Percentiles rank a stretch among this genome's conserved stretches.
Evolutionary conservation across 2,329 filamentous ascomycete species (phyloP).

Genomic region (Dothistroma pini): DNA sequence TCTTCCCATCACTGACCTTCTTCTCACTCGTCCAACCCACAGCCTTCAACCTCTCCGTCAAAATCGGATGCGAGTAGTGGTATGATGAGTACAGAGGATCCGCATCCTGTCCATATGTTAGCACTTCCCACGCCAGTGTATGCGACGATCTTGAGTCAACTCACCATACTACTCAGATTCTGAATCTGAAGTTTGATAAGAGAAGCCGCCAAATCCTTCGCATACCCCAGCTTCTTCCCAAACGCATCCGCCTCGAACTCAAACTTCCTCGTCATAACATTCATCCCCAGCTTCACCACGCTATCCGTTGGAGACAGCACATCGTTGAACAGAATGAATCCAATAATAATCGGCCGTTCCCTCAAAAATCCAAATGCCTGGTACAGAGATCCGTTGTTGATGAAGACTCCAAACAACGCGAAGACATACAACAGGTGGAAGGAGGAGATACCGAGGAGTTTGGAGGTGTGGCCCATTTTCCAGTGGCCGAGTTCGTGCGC

Average conservation of each 20-base stretch:
- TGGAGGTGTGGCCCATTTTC: slow-evolving; percentile 92
- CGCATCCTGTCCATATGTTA: slow-evolving; percentile 56
- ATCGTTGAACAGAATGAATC: slow-evolving; percentile 96
- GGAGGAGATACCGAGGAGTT: slow-evolving; percentile 75
- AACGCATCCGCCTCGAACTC: slow-evolving; percentile 97
- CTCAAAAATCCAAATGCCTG: slow-evolving; percentile 82
- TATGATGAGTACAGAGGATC: slow-evolving; percentile 99
- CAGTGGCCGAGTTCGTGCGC: slow-evolving; percentile 97
- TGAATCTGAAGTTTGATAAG: slow-evolving; percentile 98
- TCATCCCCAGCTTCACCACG: slow-evolving; percentile 93
- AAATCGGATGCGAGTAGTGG: slow-evolving; percentile 96
- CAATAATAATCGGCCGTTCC: slow-evolving; percentile 87
- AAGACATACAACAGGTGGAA: slow-evolving; percentile 97
- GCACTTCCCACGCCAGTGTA: neutral
- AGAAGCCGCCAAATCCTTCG: slow-evolving; percentile 74
- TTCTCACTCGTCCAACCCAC: slow-evolving; percentile 76
- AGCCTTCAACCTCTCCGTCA: slow-evolving; percentile 88
- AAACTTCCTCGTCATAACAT: slow-evolving; percentile 87
- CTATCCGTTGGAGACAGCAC: slow-evolving; percentile 92
- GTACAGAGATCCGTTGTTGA: slow-evolving; percentile 92
- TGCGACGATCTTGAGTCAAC: neutral
- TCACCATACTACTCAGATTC: slow-evolving; percentile 86
- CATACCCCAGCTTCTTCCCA: slow-evolving; percentile 78
- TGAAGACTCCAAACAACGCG: slow-evolving; percentile 91
- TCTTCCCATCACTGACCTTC: slow-evolving; percentile 49